phyloP scores from a whole-genome alignment of 805 yeast genomes.

The Metschnikowia santaceciliae region DNA sequence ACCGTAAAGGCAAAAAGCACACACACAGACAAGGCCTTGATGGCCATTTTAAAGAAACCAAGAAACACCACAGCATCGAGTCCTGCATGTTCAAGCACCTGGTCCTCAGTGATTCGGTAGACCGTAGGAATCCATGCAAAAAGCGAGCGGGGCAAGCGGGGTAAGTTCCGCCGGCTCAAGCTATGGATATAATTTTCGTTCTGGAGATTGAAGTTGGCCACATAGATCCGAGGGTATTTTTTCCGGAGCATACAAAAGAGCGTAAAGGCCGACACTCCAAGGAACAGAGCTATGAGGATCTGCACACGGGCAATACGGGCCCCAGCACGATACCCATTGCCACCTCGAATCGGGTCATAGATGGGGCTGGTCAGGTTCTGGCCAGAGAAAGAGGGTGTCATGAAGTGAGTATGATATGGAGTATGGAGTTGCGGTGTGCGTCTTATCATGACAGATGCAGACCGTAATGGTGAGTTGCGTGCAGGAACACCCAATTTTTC shows the following conservation, averaged over 20 bases:
- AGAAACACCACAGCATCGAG: slow-evolving; percentile 90
- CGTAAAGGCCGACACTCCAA: slow-evolving; percentile 68
- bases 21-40: slow-evolving; percentile 60
- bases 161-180: slow-evolving; percentile 48
- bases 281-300: slow-evolving; percentile 57
- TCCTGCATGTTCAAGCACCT: slow-evolving; percentile 85
- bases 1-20: slow-evolving; percentile 67
- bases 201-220: slow-evolving; percentile 63
- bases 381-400: not conserved
- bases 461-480: too few species aligned
- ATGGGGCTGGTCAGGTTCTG: slow-evolving; percentile 13
- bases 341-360: slow-evolving; percentile 17
- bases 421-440: not conserved
- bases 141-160: slow-evolving; percentile 54
- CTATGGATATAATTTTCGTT: slow-evolving; percentile 40
- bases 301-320: slow-evolving; percentile 73
- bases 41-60: slow-evolving; percentile 86
- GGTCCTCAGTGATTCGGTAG: slow-evolving; percentile 62
- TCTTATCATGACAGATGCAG: not conserved
- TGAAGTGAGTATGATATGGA: not conserved
- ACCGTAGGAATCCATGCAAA: slow-evolving; percentile 82
- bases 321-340: slow-evolving; percentile 17
- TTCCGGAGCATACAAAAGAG: slow-evolving; percentile 68
- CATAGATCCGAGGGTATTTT: slow-evolving; percentile 76
- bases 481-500: too few species aligned